Conservation (phyloP, 331 rosid species). For the Saraca asoca region DNA sequence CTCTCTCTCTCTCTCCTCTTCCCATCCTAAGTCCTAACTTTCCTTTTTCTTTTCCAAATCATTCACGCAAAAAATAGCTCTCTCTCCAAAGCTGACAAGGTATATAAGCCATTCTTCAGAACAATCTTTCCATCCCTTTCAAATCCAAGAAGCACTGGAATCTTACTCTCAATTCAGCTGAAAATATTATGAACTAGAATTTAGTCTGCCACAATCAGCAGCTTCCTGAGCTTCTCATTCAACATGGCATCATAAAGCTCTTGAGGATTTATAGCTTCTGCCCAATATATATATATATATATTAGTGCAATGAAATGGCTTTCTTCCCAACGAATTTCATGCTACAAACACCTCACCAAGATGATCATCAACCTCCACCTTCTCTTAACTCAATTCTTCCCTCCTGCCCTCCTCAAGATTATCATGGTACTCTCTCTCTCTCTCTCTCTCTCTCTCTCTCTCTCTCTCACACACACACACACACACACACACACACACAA, state of each 20-base stretch:
- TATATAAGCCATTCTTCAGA: slow-evolving; percentile 49
- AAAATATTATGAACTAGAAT: slow-evolving; percentile 25
- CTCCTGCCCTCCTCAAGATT: slow-evolving; percentile 88
- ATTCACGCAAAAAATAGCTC: slow-evolving; percentile 26
- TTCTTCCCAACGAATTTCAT: slow-evolving; percentile 91
- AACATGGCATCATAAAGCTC: slow-evolving; percentile 39
- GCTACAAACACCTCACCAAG: slow-evolving; percentile 77
- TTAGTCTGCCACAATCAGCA: slow-evolving; percentile 37
- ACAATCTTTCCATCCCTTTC: slow-evolving; percentile 47
- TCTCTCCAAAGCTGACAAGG: slow-evolving; percentile 51
- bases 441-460: slow-evolving; percentile 1
- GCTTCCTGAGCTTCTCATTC: slow-evolving; percentile 22
- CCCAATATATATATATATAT: too few relatives aligned
- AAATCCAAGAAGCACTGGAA: slow-evolving; percentile 38
- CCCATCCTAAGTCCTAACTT: neutral
- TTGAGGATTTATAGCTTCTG: slow-evolving; percentile 29
- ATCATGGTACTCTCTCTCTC: slow-evolving; percentile 61
- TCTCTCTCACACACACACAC: too few relatives aligned
- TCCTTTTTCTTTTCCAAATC: slow-evolving; percentile 37
- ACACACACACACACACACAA: too few relatives aligned
- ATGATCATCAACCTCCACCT: slow-evolving; percentile 66
- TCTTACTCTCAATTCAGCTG: slow-evolving; percentile 28
- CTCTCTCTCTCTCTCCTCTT: slow-evolving; percentile 24
- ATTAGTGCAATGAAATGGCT: slow-evolving; percentile 57
- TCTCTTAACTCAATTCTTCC: slow-evolving; percentile 78